Evolutionary conservation across 345 rosid species (phyloP).

Genomic region (Hevea brasiliensis): DNA sequence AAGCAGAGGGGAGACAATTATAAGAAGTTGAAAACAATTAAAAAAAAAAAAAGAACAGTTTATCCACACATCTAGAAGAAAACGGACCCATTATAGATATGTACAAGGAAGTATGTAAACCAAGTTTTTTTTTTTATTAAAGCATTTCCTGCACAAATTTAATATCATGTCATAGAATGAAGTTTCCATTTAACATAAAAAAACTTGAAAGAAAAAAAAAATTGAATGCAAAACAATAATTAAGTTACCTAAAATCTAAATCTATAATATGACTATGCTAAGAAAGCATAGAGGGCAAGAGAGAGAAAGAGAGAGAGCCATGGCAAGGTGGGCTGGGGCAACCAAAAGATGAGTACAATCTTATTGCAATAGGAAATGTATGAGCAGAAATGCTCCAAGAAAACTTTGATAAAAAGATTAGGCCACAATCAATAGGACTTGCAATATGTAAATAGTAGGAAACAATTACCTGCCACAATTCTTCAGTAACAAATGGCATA

Average conservation of each 20-base stretch:
- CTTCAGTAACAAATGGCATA: constrained; percentile 97
- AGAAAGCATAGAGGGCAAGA: neutral
- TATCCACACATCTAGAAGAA: too few species aligned
- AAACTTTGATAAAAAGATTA: neutral
- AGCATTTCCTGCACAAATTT: neutral
- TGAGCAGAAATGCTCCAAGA: neutral
- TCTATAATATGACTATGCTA: neutral
- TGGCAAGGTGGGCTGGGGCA: neutral
- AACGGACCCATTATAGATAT: too few species aligned
- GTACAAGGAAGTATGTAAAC: neutral
- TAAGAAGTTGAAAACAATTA: neutral
- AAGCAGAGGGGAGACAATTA: neutral
- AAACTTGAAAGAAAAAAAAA: neutral
- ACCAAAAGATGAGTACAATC: neutral
- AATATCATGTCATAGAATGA: too few species aligned
- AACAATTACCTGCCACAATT: constrained; percentile 83
- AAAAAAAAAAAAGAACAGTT: neutral
- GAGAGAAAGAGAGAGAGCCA: too few species aligned
- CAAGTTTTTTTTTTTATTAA: neutral
- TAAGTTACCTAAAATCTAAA: neutral
- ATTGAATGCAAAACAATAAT: neutral
- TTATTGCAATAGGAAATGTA: neutral
- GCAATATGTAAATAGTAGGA: neutral
- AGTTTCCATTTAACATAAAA: neutral
- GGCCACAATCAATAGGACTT: neutral